Evolutionary conservation across 148 eudicot species (phyloP), one percentile per base, ranked within the genome.

Genomic region (Vaccinium macrocarpon): DNA sequence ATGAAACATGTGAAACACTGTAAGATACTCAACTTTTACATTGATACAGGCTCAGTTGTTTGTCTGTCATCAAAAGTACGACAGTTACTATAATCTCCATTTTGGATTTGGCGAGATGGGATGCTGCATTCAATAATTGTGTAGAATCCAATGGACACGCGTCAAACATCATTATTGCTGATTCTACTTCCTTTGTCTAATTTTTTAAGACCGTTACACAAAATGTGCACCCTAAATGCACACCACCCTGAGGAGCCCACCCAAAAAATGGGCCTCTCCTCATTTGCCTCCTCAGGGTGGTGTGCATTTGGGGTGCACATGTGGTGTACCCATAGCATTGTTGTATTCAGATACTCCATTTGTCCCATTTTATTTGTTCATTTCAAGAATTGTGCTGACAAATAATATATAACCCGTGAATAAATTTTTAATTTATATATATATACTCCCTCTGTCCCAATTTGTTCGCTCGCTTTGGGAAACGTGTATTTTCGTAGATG

Each of bases 1-100:
- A 8, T 68, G 73, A 16, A 68, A 68, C 73, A 68, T 68, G 73
- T 68, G 38, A 68, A 13, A 19, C 12, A 19, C n/a, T 27, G 50
- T 38, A 35, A 7, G 50, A 73, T 38, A 0, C 49, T 73, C 77
- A 15, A 5, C 50, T 18, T 73, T 42, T 73, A 46, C 77, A 42
- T 19, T 14, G 77, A 73, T 73, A 38, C 42, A 18, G 12, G 19
- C 49, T 38, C 38, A 18, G 50, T 42, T 73, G 9, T 73, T 52
- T 78, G 81, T 68, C 42, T 5, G 8, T 7, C 25, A 8, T 78
- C 29, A 15, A 23, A 49, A 78, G 51, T 78, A 50, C 13, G 35
- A 78, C 61, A 61, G 61, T 78, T 78, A 78, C 80, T 48, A 51
- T 10, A 23, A 78, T 78, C 32, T 72, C n/a, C 49, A 72, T 35